Conservation (phyloP, 805 yeast genomes). For the Monosporozyma servazzii region DNA sequence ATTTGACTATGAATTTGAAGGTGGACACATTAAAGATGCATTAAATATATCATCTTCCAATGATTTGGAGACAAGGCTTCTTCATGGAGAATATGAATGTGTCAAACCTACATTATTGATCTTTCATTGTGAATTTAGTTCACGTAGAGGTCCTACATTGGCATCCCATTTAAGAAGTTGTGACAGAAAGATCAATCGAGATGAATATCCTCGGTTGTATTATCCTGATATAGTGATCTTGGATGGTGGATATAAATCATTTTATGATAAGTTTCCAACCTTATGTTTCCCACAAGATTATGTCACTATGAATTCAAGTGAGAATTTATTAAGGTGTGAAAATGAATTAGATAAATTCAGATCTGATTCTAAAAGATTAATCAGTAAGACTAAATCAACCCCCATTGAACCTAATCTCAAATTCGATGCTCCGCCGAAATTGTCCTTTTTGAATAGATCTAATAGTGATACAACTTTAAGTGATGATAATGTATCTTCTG, state of each 20-base stretch:
- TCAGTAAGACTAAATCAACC: constrained; percentile 27
- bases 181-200: constrained; percentile 67
- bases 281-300: constrained; percentile 72
- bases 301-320: constrained; percentile 62
- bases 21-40: constrained; percentile 88
- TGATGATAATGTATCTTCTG: constrained; percentile 8
- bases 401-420: constrained; percentile 16
- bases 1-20: constrained; percentile 82
- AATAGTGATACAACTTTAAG: constrained; percentile 5
- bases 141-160: constrained; percentile 89
- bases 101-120: constrained; percentile 41
- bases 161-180: constrained; percentile 77
- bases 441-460: constrained; percentile 14
- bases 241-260: constrained; percentile 84
- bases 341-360: constrained; percentile 46
- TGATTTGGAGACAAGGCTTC: constrained; percentile 52
- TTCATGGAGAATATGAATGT: neutral
- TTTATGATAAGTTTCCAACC: constrained; percentile 48
- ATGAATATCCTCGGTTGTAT: constrained; percentile 67
- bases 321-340: constrained; percentile 35
- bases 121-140: constrained; percentile 92
- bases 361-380: constrained; percentile 31
- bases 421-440: constrained; percentile 23
- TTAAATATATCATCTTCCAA: constrained; percentile 64
- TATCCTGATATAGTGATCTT: constrained; percentile 86